Conservation (phyloP, 2,329 filamentous ascomycete species). For the Ascochyta fabae region DNA sequence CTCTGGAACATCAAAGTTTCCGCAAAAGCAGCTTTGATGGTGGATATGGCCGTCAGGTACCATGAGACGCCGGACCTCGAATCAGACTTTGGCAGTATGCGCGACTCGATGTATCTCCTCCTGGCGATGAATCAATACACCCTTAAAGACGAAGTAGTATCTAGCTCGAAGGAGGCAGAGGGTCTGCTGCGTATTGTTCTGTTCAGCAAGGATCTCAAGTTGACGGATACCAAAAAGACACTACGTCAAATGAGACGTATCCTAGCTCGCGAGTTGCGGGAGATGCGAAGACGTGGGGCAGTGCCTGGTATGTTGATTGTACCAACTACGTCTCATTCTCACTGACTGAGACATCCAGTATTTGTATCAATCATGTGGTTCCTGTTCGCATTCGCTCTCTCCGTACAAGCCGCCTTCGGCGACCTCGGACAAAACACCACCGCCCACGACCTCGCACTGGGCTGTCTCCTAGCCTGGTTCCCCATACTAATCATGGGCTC, state of each 20-base stretch:
- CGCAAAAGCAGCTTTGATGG: slow-evolving; percentile 50
- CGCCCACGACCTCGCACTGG: slow-evolving; percentile 55
- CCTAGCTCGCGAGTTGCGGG: slow-evolving; percentile 51
- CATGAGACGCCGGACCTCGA: slow-evolving; percentile 33
- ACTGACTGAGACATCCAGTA: slow-evolving; percentile 24
- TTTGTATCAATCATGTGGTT: slow-evolving; percentile 56
- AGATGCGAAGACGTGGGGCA: slow-evolving; percentile 50
- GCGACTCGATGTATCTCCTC: slow-evolving; percentile 55
- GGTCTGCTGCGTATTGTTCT: slow-evolving; percentile 50
- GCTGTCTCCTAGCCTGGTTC: slow-evolving; percentile 55
- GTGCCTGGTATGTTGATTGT: slow-evolving; percentile 35
- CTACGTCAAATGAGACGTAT: slow-evolving; percentile 44
- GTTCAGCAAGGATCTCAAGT: slow-evolving; percentile 49
- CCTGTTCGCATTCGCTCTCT: slow-evolving; percentile 46
- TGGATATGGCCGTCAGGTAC: slow-evolving; percentile 48
- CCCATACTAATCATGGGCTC: slow-evolving; percentile 54
- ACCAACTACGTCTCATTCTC: rapidly evolving
- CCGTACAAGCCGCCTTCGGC: slow-evolving; percentile 47
- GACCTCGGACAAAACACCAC: slow-evolving; percentile 49
- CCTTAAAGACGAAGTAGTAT: slow-evolving; percentile 38
- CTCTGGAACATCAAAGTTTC: slow-evolving; percentile 52
- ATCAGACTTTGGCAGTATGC: slow-evolving; percentile 47
- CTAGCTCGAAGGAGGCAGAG: slow-evolving; percentile 44
- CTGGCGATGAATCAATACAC: slow-evolving; percentile 56
- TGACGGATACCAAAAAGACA: slow-evolving; percentile 35